These are phyloP conservation scores for Lasiodiplodia sp. DNA, from an alignment of 2,329 filamentous ascomycete genomes.

Conservation along the genomic window DNA sequence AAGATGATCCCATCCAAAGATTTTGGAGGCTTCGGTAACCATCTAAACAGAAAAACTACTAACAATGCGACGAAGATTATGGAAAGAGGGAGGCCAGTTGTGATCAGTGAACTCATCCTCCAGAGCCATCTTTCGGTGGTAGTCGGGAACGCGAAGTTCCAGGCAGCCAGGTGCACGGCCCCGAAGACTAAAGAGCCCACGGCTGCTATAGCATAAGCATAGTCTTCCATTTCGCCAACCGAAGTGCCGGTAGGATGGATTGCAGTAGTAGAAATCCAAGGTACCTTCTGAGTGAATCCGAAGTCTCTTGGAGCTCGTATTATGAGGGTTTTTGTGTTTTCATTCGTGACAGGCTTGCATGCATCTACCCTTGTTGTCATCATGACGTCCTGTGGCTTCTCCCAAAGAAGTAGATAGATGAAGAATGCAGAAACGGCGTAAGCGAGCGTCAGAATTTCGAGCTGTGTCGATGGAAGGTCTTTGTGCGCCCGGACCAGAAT, in stretches of 20 bases:
- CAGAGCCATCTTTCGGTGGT: neutral
- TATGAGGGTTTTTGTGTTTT: neutral
- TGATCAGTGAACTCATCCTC: neutral
- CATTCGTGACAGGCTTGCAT: neutral
- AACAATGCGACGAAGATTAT: too few relatives aligned
- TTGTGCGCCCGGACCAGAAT: neutral
- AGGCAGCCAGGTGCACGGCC: neutral
- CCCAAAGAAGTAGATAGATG: neutral
- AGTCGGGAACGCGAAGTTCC: neutral
- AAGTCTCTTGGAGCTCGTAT: neutral
- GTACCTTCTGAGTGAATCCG: too few relatives aligned
- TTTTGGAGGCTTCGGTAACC: too few relatives aligned
- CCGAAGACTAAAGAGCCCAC: neutral
- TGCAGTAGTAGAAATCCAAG: too few relatives aligned
- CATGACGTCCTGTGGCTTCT: neutral
- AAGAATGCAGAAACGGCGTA: neutral
- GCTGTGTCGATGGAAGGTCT: neutral
- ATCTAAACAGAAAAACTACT: too few relatives aligned
- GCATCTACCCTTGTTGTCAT: neutral
- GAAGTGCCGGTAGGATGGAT: neutral
- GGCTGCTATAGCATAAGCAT: neutral
- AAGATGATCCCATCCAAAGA: too few relatives aligned
- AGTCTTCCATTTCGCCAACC: rapidly evolving
- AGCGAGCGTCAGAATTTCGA: neutral
- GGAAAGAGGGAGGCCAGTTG: neutral